Evolutionary conservation across 106 monocot species (phyloP), one percentile per base, ranked within the genome.

Genomic region (Alisma plantagoaquatica): DNA sequence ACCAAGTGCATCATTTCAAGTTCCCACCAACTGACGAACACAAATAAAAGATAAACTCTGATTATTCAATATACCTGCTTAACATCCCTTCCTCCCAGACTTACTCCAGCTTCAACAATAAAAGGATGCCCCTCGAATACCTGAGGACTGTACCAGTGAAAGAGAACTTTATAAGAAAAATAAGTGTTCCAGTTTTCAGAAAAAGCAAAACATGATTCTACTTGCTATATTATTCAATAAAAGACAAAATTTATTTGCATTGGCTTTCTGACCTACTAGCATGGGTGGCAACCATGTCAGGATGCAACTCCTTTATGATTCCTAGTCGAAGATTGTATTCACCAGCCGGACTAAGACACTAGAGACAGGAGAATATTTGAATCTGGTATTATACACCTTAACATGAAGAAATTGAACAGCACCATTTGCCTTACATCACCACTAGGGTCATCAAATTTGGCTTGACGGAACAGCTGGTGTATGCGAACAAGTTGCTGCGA

Each of bases 41-140:
- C n/a, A n/a, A n/a, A n/a, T n/a, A n/a, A n/a, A n/a, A n/a, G n/a
- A n/a, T n/a, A n/a, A n/a, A n/a, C n/a, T n/a, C n/a, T n/a, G n/a
- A n/a, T n/a, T n/a, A n/a, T n/a, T n/a, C n/a, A n/a, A n/a, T n/a
- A 60, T 72, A 81, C 96, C 58, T 96, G 89, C 54, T 89, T 96
- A 33, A 96, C 96, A 79, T 84, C 89, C 64, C 89, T 96, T 44
- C 96, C 96, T 47, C 96, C 96, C 55, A 96, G 50, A 73, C 96
- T 96, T 65, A 96, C 64, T 72, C 96, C 96, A 68, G 89, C 96
- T 85, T 96, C 96, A 52, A 96, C 89, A 23, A 96, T 96, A 59
- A 96, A 96, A 31, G 96, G 96, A 72, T 96, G 96, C 7, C 96
- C 96, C 89, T 96, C 96, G 85, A 96, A 96, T 24, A 96, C 89